Conservation (phyloP, 169 alveolate genomes). For the Toxoplasma gondii region DNA sequence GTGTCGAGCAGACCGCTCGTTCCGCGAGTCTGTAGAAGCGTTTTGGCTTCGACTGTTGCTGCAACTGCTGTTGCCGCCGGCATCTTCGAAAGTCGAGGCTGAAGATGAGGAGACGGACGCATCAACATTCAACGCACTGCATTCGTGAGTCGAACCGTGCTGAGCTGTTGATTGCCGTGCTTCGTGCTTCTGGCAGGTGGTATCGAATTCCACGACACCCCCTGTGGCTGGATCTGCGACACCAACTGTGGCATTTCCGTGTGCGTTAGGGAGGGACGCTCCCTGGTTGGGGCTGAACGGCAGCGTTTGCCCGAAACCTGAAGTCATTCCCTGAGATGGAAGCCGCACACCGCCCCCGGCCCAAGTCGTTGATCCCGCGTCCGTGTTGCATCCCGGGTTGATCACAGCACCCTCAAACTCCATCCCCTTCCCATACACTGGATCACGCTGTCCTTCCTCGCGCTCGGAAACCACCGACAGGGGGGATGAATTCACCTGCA, state of each 20-base stretch:
- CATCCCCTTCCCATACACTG: background rate
- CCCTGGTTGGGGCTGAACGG: background rate
- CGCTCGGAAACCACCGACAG: background rate
- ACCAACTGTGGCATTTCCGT: background rate
- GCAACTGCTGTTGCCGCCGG: background rate
- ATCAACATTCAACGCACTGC: background rate
- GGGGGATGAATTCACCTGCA: background rate
- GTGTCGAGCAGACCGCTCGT: background rate
- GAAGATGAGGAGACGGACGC: background rate
- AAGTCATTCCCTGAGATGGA: background rate
- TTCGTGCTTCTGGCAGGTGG: background rate
- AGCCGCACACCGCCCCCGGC: background rate
- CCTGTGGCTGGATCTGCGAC: background rate
- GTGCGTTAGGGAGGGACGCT: background rate
- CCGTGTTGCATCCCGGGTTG: background rate
- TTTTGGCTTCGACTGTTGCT: background rate
- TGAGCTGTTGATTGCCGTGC: background rate
- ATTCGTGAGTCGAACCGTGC: background rate
- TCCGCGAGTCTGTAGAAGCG: background rate
- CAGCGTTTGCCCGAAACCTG: background rate
- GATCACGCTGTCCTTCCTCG: background rate
- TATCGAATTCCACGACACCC: background rate
- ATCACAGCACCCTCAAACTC: background rate
- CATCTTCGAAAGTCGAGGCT: background rate
- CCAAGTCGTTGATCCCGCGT: background rate